Percentiles rank a stretch among this genome's conserved stretches.
Evolutionary conservation across 2,329 filamentous ascomycete species (phyloP).

Genomic region (Ascomycota sp.): DNA sequence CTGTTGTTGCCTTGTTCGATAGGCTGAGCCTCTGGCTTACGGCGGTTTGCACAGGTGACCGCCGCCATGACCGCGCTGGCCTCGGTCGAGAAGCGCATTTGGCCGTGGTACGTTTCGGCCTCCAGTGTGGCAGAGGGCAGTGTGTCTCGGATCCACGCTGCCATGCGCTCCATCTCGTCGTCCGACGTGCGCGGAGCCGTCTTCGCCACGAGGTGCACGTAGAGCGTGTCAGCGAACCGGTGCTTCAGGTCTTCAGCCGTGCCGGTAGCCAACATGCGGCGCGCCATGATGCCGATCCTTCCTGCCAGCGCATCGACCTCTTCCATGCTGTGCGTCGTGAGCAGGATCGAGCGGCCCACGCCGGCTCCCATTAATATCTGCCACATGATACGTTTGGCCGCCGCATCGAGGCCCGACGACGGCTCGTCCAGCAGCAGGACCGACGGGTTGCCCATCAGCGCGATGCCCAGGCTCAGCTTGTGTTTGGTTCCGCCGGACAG

Average conservation of each 20-base stretch:
- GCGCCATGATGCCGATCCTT: constrained; percentile 66
- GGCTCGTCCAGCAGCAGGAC: constrained; percentile 81
- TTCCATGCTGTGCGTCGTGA: constrained; percentile 90
- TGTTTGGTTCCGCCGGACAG: constrained; percentile 81
- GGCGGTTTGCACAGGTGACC: background rate
- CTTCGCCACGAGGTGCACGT: constrained; percentile 59
- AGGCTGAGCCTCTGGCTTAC: background rate
- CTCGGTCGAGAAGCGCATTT: constrained; percentile 64
- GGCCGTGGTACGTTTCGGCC: constrained; percentile 58
- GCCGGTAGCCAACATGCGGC: constrained; percentile 66
- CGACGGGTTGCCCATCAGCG: constrained; percentile 74
- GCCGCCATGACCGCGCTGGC: constrained; percentile 16
- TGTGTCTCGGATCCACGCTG: constrained; percentile 36
- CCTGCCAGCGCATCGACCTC: constrained; percentile 76
- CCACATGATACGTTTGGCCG: constrained; percentile 86
- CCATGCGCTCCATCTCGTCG: constrained; percentile 43
- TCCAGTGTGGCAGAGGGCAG: constrained; percentile 48
- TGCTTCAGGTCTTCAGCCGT: constrained; percentile 48
- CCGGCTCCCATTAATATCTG: constrained; percentile 53
- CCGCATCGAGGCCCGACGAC: constrained; percentile 70
- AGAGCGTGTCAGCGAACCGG: constrained; percentile 55
- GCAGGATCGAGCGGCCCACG: constrained; percentile 55
- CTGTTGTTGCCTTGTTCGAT: background rate
- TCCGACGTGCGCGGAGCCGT: constrained; percentile 50
- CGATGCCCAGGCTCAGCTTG: constrained; percentile 76